Percentiles rank a stretch among this genome's conserved stretches.
These are phyloP conservation scores for Ophiostoma himal-ulmi DNA, from an alignment of 2,329 filamentous ascomycete species.

Conservation along the genomic window DNA sequence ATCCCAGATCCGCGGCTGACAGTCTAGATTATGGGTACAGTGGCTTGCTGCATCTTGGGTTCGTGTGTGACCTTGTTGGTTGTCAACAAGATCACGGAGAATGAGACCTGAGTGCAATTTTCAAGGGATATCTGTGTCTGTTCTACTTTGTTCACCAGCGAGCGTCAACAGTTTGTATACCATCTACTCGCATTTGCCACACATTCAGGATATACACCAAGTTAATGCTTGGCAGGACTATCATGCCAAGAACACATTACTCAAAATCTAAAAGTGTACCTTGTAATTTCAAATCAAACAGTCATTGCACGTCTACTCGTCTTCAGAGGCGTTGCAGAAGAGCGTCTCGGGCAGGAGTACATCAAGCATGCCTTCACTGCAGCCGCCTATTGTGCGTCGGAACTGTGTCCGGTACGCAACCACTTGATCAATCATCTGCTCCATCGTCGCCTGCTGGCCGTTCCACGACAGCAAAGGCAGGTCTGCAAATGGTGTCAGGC, in stretches of 20 bases:
- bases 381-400: constrained; percentile 61
- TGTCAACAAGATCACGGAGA: constrained; percentile 38
- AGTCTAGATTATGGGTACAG: constrained; percentile 53
- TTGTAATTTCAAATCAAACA: no score
- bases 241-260: background rate
- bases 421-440: constrained; percentile 41
- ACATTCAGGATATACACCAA: background rate
- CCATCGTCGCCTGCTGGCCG: constrained; percentile 44
- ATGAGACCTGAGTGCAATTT: background rate
- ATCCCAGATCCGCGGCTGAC: background rate
- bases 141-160: background rate
- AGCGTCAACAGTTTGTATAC: background rate
- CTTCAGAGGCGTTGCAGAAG: constrained; percentile 19
- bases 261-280: no score
- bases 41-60: constrained; percentile 58
- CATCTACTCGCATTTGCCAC: background rate
- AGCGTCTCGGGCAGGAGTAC: constrained; percentile 19
- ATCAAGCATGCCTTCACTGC: constrained; percentile 38
- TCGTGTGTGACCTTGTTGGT: constrained; percentile 60
- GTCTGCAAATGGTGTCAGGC: constrained; percentile 40
- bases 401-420: constrained; percentile 54
- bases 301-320: background rate
- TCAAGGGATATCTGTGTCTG: background rate
- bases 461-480: constrained; percentile 60
- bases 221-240: background rate